Evolutionary conservation across 1,284 basidiomycete genomes (phyloP).

Genomic region (Papiliotrema flavescens): DNA sequence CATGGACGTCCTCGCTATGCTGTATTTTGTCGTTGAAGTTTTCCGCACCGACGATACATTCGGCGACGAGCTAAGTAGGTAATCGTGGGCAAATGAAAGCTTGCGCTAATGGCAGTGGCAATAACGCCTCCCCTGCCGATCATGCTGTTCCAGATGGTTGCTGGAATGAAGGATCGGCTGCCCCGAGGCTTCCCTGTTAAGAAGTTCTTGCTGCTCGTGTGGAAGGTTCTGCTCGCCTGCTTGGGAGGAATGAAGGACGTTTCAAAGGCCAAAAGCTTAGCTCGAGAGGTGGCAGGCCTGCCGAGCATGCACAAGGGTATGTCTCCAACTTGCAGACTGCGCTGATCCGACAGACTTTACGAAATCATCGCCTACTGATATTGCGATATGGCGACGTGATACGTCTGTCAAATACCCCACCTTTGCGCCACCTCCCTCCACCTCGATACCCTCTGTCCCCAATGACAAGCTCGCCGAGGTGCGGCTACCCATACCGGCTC

Average conservation of each 20-base stretch:
- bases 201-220: slow-evolving; percentile 92
- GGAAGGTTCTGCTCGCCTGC: slow-evolving; percentile 91
- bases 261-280: slow-evolving; percentile 74
- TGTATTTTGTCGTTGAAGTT: slow-evolving; percentile 89
- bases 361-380: slow-evolving; percentile 83
- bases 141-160: slow-evolving; percentile 84
- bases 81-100: slow-evolving; percentile 7
- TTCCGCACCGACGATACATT: slow-evolving; percentile 89
- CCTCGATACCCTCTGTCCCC: slow-evolving; percentile 34
- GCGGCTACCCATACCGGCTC: slow-evolving; percentile 85
- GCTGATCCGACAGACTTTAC: slow-evolving; percentile 55
- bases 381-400: slow-evolving; percentile 80
- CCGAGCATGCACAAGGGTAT: slow-evolving; percentile 59
- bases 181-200: slow-evolving; percentile 95
- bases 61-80: slow-evolving; percentile 89
- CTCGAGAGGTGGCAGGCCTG: slow-evolving; percentile 75
- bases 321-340: slow-evolving; percentile 3
- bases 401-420: slow-evolving; percentile 92
- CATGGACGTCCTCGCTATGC: slow-evolving; percentile 83
- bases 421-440: slow-evolving; percentile 61
- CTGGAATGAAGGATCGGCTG: slow-evolving; percentile 85
- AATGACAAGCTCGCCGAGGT: slow-evolving; percentile 75
- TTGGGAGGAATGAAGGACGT: slow-evolving; percentile 89
- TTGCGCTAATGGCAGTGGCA: slow-evolving; percentile 62
- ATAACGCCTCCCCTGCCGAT: slow-evolving; percentile 91